Percentiles rank a stretch among this genome's conserved stretches.
Conservation (phyloP, 441 rosid species). For the Mallotus repandus region DNA sequence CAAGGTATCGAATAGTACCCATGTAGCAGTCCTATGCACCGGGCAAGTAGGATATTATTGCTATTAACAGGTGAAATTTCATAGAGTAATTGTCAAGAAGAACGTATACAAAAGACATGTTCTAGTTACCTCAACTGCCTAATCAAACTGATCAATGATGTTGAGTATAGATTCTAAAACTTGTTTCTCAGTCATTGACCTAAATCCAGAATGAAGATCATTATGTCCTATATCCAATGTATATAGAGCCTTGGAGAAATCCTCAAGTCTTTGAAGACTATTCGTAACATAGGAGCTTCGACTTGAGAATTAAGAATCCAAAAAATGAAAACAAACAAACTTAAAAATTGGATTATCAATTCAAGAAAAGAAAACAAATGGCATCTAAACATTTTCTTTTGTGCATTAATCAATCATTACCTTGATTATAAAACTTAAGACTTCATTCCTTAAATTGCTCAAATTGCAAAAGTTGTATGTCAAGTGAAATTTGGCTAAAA, state of each 20-base stretch:
- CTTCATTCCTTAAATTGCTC: slow-evolving; percentile 48
- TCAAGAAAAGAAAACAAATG: not conserved
- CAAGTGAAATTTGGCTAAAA: slow-evolving; percentile 67
- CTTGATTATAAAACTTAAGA: slow-evolving; percentile 24
- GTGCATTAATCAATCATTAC: slow-evolving; percentile 5
- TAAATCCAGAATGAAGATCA: slow-evolving; percentile 40
- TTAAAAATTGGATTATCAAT: not conserved
- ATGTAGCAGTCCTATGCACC: not conserved
- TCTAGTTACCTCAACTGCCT: slow-evolving; percentile 47
- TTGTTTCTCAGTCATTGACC: slow-evolving; percentile 39
- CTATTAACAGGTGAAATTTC: too few relatives aligned
- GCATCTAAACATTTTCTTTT: too few relatives aligned
- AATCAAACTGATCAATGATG: slow-evolving; percentile 44
- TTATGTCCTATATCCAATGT: slow-evolving; percentile 83
- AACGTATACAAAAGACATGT: not conserved
- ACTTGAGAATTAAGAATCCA: slow-evolving; percentile 8
- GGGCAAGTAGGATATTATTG: too few relatives aligned
- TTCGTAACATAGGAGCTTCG: slow-evolving; percentile 26
- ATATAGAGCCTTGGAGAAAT: slow-evolving; percentile 66
- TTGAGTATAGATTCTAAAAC: slow-evolving; percentile 56
- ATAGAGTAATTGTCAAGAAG: too few relatives aligned
- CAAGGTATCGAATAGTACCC: not conserved
- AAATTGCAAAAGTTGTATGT: slow-evolving; percentile 65
- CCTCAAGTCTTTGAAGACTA: slow-evolving; percentile 49
- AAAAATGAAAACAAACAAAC: not conserved